phyloP scores from a whole-genome alignment of 2,329 filamentous ascomycete species.

The Aspergillus niger region DNA sequence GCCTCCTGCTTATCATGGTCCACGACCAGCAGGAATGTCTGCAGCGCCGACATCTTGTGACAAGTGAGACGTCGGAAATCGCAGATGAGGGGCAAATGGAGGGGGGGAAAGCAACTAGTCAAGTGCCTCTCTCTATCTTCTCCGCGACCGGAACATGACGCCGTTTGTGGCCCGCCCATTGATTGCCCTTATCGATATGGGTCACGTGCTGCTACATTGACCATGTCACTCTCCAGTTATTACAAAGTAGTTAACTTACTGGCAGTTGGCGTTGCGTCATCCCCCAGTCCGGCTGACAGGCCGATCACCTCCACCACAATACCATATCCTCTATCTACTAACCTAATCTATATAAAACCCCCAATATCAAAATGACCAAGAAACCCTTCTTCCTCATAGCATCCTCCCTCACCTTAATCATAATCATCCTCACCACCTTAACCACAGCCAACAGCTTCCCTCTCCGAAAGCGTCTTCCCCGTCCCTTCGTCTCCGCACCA shows the following conservation, averaged over 20 bases:
- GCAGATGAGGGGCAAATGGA: conserved; percentile 2
- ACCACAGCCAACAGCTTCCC: conserved; percentile 18
- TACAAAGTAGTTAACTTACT: neutral
- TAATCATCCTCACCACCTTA: conserved; percentile 17
- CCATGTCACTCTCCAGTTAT: neutral
- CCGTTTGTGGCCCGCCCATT: conserved; percentile 22
- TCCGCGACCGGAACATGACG: conserved; percentile 22
- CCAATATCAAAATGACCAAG: neutral
- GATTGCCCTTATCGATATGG: conserved; percentile 28
- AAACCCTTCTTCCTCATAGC: conserved; percentile 3
- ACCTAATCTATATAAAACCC: neutral
- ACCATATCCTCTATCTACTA: neutral
- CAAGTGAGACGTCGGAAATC: neutral
- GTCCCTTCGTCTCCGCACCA: conserved; percentile 19
- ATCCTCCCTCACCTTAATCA: conserved; percentile 9
- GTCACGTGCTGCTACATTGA: conserved; percentile 19
- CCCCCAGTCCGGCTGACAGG: conserved; percentile 2
- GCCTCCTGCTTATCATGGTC: conserved; percentile 51
- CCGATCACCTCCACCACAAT: neutral
- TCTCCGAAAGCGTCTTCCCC: conserved; percentile 26
- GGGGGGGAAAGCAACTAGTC: neutral
- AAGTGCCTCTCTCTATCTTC: conserved; percentile 9
- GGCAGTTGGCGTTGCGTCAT: conserved; percentile 25
- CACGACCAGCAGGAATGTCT: conserved; percentile 51
- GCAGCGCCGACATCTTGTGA: conserved; percentile 50